Percentiles rank a stretch among this genome's conserved stretches.
phyloP scores from a whole-genome alignment of 2,329 filamentous ascomycete genomes.

The Colletotrichum gigasporum region DNA sequence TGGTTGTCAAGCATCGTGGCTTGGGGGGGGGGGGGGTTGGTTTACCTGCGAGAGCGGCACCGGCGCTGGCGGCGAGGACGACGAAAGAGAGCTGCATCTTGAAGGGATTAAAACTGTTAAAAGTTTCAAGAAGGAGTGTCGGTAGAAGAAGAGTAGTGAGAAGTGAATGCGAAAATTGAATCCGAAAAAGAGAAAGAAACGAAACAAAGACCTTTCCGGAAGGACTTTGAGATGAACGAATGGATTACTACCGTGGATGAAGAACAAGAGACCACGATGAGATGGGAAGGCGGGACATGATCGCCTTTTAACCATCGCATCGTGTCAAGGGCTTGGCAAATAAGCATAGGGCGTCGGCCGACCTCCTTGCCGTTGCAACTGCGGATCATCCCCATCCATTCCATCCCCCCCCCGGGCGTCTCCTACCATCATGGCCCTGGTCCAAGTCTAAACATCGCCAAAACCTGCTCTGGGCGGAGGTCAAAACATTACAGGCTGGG shows the following conservation, averaged over 20 bases:
- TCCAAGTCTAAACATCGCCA: conserved; percentile 22
- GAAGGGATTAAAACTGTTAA: conserved; percentile 3
- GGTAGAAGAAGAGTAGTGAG: background rate
- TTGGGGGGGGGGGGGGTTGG: background rate
- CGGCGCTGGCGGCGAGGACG: conserved; percentile 25
- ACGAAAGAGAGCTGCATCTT: conserved; percentile 32
- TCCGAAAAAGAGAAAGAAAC: conserved; percentile 14
- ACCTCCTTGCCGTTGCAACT: no score
- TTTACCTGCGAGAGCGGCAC: conserved; percentile 29
- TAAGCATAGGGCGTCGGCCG: conserved; percentile 6
- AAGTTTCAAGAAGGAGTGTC: background rate
- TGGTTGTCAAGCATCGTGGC: background rate
- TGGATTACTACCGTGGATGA: background rate
- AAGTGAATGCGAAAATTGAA: background rate
- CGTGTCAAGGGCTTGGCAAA: conserved; percentile 12
- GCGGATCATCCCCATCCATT: no score
- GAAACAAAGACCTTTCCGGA: conserved; percentile 28
- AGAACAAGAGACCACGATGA: background rate
- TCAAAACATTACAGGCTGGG: no score
- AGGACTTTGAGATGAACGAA: conserved; percentile 23
- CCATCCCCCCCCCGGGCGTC: no score
- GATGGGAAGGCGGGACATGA: conserved; percentile 3
- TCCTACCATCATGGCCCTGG: background rate
- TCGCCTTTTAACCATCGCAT: conserved; percentile 29
- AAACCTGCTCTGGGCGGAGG: conserved; percentile 19